These are phyloP conservation scores for Halophytophthora batemanensis DNA, from an alignment of 352 stramenopile genomes.

Conservation along the genomic window DNA sequence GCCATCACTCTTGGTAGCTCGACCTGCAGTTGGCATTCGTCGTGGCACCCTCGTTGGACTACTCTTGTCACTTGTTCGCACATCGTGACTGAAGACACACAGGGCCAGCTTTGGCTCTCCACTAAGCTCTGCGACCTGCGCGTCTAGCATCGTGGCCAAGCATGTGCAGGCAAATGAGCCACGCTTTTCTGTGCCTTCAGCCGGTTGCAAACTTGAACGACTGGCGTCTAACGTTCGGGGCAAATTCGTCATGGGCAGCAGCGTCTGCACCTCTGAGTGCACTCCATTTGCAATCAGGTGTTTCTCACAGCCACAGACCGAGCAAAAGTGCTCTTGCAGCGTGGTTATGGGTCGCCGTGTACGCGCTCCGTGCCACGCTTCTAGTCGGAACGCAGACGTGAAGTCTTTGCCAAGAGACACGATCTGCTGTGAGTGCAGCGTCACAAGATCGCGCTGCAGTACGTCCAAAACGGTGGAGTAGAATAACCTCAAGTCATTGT, in stretches of 20 bases:
- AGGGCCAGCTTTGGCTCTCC: conserved; percentile 39
- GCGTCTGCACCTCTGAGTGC: conserved; percentile 42
- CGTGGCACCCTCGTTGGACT: not conserved
- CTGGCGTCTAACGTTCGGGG: conserved; percentile 60
- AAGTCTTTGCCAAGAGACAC: conserved; percentile 64
- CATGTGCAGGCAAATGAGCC: conserved; percentile 51
- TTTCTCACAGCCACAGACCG: conserved; percentile 37
- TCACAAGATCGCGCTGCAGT: conserved; percentile 45
- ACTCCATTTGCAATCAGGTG: conserved; percentile 34
- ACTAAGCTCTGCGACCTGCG: conserved; percentile 1
- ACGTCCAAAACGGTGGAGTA: conserved; percentile 37
- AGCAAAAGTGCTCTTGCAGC: conserved; percentile 49
- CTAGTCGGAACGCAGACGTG: conserved; percentile 43
- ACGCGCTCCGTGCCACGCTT: conserved; percentile 45
- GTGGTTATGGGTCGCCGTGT: conserved; percentile 29
- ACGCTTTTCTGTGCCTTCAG: conserved; percentile 50
- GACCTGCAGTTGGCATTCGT: conserved; percentile 7
- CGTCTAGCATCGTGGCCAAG: conserved; percentile 65
- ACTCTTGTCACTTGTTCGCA: conserved; percentile 9
- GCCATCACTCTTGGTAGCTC: conserved; percentile 7
- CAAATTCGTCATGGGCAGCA: conserved; percentile 73
- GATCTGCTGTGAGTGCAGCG: conserved; percentile 67
- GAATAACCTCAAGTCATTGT: conserved; percentile 38
- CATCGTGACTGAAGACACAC: conserved; percentile 59
- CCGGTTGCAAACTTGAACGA: conserved; percentile 34